phyloP scores from a whole-genome alignment of 306 rosid genomes.

The Spatholobus suberectus region DNA sequence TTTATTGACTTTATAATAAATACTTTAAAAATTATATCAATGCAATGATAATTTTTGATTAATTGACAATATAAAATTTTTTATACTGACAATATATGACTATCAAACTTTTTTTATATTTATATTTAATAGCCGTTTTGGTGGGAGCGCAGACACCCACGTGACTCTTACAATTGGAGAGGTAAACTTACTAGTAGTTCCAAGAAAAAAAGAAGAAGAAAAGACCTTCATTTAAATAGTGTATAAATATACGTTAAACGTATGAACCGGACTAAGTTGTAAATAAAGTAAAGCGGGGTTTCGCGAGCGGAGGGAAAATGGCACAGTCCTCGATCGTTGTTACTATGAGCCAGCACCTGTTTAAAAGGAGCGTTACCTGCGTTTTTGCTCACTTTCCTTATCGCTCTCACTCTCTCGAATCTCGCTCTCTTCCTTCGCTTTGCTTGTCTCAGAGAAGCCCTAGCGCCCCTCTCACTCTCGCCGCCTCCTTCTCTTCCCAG shows the following conservation, averaged over 20 bases:
- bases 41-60: too few relatives aligned
- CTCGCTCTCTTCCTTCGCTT: conserved; percentile 11
- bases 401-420: conserved; percentile 30
- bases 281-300: not conserved
- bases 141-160: too few relatives aligned
- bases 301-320: conserved; percentile 10
- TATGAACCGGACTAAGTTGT: not conserved
- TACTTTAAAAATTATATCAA: too few relatives aligned
- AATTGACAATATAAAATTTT: too few relatives aligned
- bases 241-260: not conserved
- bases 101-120: too few relatives aligned
- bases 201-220: too few relatives aligned
- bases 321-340: conserved; percentile 43
- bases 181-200: too few relatives aligned
- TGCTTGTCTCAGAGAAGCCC: not conserved
- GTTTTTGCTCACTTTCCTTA: not conserved
- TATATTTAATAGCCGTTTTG: too few relatives aligned
- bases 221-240: too few relatives aligned
- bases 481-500: conserved; percentile 44
- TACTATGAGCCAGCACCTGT: conserved; percentile 27
- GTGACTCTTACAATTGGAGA: too few relatives aligned
- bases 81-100: too few relatives aligned
- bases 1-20: too few relatives aligned
- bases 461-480: not conserved
- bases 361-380: conserved; percentile 25